phyloP scores from a whole-genome alignment of 805 yeast genomes.

The Yarrowia porcina region DNA sequence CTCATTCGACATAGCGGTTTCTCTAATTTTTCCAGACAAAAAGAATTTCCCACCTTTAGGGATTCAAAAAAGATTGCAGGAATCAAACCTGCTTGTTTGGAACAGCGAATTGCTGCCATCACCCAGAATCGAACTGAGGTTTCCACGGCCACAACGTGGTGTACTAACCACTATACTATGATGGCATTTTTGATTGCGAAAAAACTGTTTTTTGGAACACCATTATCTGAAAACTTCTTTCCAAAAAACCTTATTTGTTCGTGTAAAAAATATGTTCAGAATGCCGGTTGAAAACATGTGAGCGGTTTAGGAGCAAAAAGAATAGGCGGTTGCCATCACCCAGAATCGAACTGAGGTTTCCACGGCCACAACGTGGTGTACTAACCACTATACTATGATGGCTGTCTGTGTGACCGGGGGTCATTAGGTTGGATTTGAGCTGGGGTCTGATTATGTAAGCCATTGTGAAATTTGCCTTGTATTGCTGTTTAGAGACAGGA shows the following conservation, averaged over 20 bases:
- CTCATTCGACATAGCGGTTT: too few species aligned
- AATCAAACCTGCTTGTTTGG: conserved; percentile 12
- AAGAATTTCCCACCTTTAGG: neutral
- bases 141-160: conserved; percentile 44
- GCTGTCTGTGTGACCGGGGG: conserved; percentile 5
- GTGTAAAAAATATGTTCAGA: neutral
- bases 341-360: conserved; percentile 65
- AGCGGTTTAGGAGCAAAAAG: too few species aligned
- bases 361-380: conserved; percentile 61
- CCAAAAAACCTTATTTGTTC: too few species aligned
- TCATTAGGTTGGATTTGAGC: neutral
- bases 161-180: conserved; percentile 45
- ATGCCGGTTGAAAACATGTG: neutral
- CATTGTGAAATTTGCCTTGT: too few species aligned
- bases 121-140: conserved; percentile 45
- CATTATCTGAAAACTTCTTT: too few species aligned
- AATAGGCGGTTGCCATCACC: conserved; percentile 49
- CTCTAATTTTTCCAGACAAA: too few species aligned
- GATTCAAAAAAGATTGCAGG: neutral
- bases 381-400: conserved; percentile 53
- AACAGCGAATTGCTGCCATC: conserved; percentile 36
- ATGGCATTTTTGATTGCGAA: conserved; percentile 33
- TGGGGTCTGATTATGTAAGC: neutral
- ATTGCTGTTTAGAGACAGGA: too few species aligned
- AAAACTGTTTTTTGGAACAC: too few species aligned